phyloP scores from a whole-genome alignment of 768 basidiomycete species.

The Lentinus brumalis region DNA sequence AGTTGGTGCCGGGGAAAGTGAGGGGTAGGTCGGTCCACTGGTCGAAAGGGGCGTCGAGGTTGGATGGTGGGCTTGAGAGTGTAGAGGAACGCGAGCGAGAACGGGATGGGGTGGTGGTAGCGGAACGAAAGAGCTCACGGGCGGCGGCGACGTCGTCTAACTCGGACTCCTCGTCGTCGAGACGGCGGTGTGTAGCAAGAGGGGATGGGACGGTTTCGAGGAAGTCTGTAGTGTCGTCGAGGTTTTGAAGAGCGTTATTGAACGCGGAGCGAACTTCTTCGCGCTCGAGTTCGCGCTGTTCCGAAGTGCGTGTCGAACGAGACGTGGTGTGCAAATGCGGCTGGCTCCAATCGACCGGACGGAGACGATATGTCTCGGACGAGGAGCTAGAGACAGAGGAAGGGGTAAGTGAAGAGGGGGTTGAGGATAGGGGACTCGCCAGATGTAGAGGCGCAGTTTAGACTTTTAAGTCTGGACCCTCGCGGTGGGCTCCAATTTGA shows the following conservation, averaged over 20 bases:
- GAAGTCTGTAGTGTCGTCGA: no score
- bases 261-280: background rate
- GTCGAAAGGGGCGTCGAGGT: background rate
- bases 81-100: background rate
- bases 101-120: no score
- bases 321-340: background rate
- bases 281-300: background rate
- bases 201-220: background rate
- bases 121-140: no score
- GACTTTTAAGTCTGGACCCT: background rate
- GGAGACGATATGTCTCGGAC: background rate
- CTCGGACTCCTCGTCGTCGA: background rate
- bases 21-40: background rate
- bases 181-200: background rate
- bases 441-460: background rate
- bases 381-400: background rate
- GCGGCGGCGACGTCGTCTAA: no score
- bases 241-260: no score
- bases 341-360: background rate
- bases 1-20: background rate
- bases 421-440: background rate
- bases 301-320: background rate
- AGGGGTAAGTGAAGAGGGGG: background rate
- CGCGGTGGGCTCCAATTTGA: constrained; percentile 17
- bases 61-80: background rate